Base-by-base conservation (phyloP, 805 yeast genomes). In the Jamesozyma lodderae region DNA sequence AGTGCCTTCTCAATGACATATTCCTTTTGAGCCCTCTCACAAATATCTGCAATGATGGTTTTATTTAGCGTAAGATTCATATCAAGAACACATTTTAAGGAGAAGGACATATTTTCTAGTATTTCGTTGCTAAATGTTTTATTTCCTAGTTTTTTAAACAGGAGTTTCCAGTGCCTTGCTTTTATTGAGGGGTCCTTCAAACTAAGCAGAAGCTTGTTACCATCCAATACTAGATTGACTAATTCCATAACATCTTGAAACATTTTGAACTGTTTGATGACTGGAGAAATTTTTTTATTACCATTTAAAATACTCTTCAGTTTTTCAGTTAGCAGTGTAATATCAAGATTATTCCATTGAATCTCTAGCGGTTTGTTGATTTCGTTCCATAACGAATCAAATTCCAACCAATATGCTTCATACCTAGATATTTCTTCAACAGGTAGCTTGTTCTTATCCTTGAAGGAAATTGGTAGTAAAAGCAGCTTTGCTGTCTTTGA, bases 21-120 rank as follows among this genome's bases (percentile, higher is more conserved):
- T 52, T 90, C 96, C 3, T 84, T 81, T 42, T 73, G 74, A 0
- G 96, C 96, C 41, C 70, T 73, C 1, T 67, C 66, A 2, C 84
- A 47, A 0, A 81, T 57, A 0, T 69, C 58, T 28, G 68, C 69
- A 6, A 88, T 60, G 0, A 52, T 42, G 2, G 46, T 45, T 32
- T 71, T 74, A 53, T 82, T 70, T 3, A 60, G 41, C 0, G 43
- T 19, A 13, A 81, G 53, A 29, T 77, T 62, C 31, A 86, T 55
- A 26, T 67, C 68, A 73, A 90, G 70, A 2, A 88, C 71, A 44
- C 79, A 73, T 1, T 77, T 77, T 2, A 85, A 56, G 0, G 69
- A 62, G 38, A 79, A 45, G 4, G 32, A 40, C 7, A 29, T 31
- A 35, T 60, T 57, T 9, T 21, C 26, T 21, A 31, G 14, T 57